Evolutionary conservation across 495 filamentous ascomycete species (phyloP).

Genomic region (Glutinoglossum americanum): DNA sequence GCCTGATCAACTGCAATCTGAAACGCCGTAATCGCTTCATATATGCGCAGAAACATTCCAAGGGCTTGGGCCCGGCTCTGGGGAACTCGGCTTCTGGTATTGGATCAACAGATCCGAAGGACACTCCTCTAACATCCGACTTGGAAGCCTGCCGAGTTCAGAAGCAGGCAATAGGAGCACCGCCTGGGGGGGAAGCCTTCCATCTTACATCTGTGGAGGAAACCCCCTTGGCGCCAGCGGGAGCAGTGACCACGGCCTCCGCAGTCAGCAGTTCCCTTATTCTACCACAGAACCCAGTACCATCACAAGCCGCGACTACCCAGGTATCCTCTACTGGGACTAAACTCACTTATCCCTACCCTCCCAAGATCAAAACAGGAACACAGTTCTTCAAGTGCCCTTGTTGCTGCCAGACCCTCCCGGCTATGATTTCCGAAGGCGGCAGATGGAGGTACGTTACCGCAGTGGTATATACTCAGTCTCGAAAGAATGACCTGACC

Average conservation of each 20-base stretch:
- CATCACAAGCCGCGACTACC: not conserved
- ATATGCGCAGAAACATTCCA: conserved; percentile 7
- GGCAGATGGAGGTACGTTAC: not conserved
- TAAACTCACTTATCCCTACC: not conserved
- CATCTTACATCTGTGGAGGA: not conserved
- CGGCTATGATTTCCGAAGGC: not conserved
- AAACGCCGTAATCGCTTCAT: conserved; percentile 9
- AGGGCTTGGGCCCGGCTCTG: not conserved
- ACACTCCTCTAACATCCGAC: not conserved
- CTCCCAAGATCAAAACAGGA: not conserved
- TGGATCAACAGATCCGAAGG: not conserved
- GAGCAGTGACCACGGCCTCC: not conserved
- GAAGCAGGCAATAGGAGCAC: no score
- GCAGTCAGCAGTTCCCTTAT: not conserved
- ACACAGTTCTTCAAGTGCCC: not conserved
- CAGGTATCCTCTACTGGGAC: not conserved
- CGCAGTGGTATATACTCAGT: not conserved
- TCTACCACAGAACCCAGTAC: not conserved
- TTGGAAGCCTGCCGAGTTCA: no score
- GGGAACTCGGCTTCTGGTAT: not conserved
- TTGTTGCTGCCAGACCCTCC: not conserved
- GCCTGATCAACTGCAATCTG: conserved; percentile 6
- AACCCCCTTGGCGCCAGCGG: not conserved
- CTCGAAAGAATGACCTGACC: not conserved
- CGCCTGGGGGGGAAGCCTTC: not conserved